Conservation (phyloP, 176 grass and related monocot genomes). For the Phoenix dactylifera region DNA sequence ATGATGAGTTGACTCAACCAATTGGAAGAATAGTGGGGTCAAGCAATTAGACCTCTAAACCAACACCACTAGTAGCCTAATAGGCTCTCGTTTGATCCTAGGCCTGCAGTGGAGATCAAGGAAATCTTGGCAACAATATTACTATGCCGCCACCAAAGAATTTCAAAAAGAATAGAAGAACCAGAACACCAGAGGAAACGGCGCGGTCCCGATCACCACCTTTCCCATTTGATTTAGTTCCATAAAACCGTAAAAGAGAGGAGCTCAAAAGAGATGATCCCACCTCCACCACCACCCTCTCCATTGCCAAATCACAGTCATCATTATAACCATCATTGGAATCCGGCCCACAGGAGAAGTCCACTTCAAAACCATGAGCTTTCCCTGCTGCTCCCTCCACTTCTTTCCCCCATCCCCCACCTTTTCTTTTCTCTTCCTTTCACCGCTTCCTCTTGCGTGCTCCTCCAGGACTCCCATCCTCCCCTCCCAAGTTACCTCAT, state of each 20-base stretch:
- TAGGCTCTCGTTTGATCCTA: too few species aligned
- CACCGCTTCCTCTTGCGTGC: conserved; percentile 35
- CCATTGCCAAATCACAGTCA: background rate
- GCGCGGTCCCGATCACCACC: background rate
- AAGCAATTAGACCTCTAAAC: too few species aligned
- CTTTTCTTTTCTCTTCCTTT: conserved; percentile 37
- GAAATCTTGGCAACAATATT: too few species aligned
- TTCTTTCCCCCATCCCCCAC: conserved; percentile 19
- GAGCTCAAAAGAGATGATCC: conserved; percentile 12
- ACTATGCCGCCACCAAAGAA: too few species aligned
- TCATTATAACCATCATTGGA: conserved; percentile 20
- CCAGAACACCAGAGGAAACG: too few species aligned
- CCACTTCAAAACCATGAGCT: conserved; percentile 19
- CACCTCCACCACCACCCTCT: conserved; percentile 15
- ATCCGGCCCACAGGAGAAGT: conserved; percentile 13
- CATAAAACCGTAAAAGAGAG: conserved; percentile 24
- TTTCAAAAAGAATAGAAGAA: too few species aligned
- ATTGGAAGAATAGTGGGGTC: too few species aligned
- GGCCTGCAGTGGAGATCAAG: too few species aligned
- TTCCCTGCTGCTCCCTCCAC: conserved; percentile 12
- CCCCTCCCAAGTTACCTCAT: conserved; percentile 72
- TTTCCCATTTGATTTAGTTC: conserved; percentile 10
- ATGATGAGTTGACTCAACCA: too few species aligned
- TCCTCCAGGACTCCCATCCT: conserved; percentile 45
- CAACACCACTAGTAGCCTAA: too few species aligned